phyloP scores from a whole-genome alignment of 1,284 basidiomycete species.

The Tilletia caries region DNA sequence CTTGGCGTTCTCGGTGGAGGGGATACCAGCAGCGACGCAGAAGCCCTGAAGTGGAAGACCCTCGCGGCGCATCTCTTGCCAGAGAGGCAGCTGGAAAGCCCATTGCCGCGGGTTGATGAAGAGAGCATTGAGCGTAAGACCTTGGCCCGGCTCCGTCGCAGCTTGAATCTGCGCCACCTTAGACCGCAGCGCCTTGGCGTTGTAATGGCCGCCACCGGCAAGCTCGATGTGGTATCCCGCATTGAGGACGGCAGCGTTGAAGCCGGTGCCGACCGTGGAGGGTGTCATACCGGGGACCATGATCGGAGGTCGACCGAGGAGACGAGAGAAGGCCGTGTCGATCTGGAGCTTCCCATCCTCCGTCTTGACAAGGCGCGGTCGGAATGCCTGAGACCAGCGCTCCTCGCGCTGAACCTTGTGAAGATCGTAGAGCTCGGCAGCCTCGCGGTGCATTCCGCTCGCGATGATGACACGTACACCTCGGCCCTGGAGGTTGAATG shows the following conservation, averaged over 20 bases:
- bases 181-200: conserved; percentile 75
- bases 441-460: conserved; percentile 38
- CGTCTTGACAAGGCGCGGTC: conserved; percentile 80
- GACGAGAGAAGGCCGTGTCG: conserved; percentile 91
- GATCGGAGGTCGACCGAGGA: conserved; percentile 90
- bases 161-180: conserved; percentile 63
- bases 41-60: conserved; percentile 95
- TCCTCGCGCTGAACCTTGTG: conserved; percentile 70
- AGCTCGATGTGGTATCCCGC: conserved; percentile 95
- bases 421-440: conserved; percentile 62
- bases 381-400: conserved; percentile 86
- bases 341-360: conserved; percentile 55
- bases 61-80: conserved; percentile 94
- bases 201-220: conserved; percentile 97
- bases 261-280: conserved; percentile 44
- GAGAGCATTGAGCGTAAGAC: conserved; percentile 87
- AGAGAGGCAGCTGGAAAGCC: conserved; percentile 87
- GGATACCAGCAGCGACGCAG: conserved; percentile 94
- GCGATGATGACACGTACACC: conserved; percentile 69
- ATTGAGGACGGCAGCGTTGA: conserved; percentile 69
- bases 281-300: conserved; percentile 92
- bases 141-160: conserved; percentile 40
- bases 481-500: conserved; percentile 84
- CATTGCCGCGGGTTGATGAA: conserved; percentile 99
- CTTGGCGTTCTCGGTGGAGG: conserved; percentile 84